Evolutionary conservation across 2,329 filamentous ascomycete species (phyloP).

Genomic region (Coniella vitis): DNA sequence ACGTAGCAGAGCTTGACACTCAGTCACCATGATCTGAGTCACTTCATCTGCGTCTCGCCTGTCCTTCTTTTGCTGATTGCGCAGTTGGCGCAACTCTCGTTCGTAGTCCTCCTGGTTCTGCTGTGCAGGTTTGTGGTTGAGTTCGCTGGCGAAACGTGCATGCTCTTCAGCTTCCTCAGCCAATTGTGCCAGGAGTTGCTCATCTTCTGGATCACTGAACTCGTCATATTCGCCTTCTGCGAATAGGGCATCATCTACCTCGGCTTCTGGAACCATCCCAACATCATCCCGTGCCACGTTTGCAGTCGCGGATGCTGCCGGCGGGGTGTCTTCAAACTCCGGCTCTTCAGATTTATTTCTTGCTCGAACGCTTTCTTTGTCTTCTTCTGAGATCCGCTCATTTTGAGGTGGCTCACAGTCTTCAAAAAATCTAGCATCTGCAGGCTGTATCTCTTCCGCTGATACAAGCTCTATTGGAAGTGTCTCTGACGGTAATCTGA

Average conservation of each 20-base stretch:
- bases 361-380: conserved; percentile 21
- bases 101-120: conserved; percentile 79
- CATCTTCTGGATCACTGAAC: conserved; percentile 84
- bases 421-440: conserved; percentile 23
- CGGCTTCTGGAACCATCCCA: conserved; percentile 15
- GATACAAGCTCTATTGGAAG: conserved; percentile 10
- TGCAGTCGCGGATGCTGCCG: conserved; percentile 15
- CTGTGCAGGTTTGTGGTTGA: conserved; percentile 67
- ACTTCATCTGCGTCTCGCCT: conserved; percentile 94
- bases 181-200: conserved; percentile 78
- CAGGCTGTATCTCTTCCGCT: conserved; percentile 20
- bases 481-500: conserved; percentile 19
- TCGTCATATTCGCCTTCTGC: conserved; percentile 58
- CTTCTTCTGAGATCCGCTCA: conserved; percentile 1
- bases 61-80: conserved; percentile 94
- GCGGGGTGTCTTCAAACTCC: conserved; percentile 21
- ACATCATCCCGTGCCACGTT: conserved; percentile 18
- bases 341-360: conserved; percentile 20
- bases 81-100: conserved; percentile 74
- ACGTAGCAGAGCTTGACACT: conserved; percentile 84
- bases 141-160: conserved; percentile 78
- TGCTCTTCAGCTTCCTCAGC: conserved; percentile 91
- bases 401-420: conserved; percentile 25
- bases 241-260: conserved; percentile 17
- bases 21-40: conserved; percentile 88